Percentiles rank a stretch among this genome's conserved stretches.
Evolutionary conservation across 441 rosid genomes (phyloP).

Genomic region (Croton setiger): DNA sequence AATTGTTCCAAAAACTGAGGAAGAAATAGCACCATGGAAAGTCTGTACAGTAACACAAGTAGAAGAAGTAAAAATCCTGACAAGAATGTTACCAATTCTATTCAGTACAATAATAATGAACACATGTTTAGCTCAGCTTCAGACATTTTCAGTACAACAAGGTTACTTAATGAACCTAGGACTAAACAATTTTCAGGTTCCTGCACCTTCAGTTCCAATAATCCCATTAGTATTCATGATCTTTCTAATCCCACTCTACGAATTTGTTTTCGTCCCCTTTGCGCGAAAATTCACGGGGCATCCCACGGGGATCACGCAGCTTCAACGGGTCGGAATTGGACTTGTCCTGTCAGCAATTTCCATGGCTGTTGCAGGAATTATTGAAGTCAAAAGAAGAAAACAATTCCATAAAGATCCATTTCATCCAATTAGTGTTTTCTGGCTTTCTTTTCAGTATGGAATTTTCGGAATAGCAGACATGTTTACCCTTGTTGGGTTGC

Average conservation of each 20-base stretch:
- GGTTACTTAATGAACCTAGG: constrained; percentile 31
- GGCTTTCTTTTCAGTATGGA: constrained; percentile 42
- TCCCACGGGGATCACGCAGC: constrained; percentile 44
- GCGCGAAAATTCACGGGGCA: constrained; percentile 41
- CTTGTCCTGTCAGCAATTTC: constrained; percentile 42
- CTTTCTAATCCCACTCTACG: constrained; percentile 37
- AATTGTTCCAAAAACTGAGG: constrained; percentile 21
- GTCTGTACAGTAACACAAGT: constrained; percentile 57
- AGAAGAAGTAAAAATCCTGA: constrained; percentile 57
- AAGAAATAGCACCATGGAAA: constrained; percentile 17
- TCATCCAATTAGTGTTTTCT: constrained; percentile 34
- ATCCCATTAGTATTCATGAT: constrained; percentile 43
- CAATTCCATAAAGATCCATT: not conserved
- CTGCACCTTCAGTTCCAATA: constrained; percentile 38
- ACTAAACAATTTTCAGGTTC: constrained; percentile 28
- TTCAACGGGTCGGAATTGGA: constrained; percentile 43
- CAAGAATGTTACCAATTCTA: constrained; percentile 51
- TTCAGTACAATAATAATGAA: constrained; percentile 55
- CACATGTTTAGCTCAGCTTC: constrained; percentile 59
- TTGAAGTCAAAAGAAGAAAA: constrained; percentile 44
- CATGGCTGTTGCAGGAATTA: constrained; percentile 37
- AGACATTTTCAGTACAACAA: constrained; percentile 44
- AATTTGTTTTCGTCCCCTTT: constrained; percentile 34
- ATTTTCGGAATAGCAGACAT: constrained; percentile 52
- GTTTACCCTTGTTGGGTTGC: constrained; percentile 43